Conservation (phyloP, 306 rosid species). For the Sicyos edulis region DNA sequence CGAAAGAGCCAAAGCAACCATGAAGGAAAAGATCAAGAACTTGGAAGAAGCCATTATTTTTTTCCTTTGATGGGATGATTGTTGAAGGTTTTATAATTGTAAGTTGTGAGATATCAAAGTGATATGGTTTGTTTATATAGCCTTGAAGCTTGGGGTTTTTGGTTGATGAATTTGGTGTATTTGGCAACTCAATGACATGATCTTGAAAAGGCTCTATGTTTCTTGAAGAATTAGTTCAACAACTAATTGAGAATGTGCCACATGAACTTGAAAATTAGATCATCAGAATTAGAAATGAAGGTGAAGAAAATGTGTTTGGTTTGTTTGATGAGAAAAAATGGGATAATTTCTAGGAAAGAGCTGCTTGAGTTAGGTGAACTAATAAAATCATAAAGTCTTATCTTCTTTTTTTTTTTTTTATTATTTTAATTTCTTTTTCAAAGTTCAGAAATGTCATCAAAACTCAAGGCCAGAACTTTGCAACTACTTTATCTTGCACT, state of each 20-base stretch:
- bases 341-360: not conserved
- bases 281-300: not conserved
- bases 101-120: not conserved
- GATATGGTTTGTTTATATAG: not conserved
- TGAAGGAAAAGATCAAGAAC: not conserved
- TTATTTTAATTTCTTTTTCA: too few species aligned
- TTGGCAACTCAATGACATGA: not conserved
- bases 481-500: too few species aligned
- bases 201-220: not conserved
- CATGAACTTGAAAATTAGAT: not conserved
- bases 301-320: not conserved
- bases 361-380: not conserved
- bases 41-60: constrained; percentile 15
- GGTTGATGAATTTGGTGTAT: not conserved
- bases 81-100: not conserved
- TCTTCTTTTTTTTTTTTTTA: too few species aligned
- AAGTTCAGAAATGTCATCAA: too few species aligned
- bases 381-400: not conserved
- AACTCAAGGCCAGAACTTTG: too few species aligned
- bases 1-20: not conserved
- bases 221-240: not conserved
- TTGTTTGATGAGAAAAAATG: not conserved
- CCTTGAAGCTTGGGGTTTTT: not conserved
- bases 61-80: not conserved
- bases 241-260: not conserved